phyloP scores from a whole-genome alignment of 2,329 filamentous ascomycete species.

The Clarireedia hainanense region DNA sequence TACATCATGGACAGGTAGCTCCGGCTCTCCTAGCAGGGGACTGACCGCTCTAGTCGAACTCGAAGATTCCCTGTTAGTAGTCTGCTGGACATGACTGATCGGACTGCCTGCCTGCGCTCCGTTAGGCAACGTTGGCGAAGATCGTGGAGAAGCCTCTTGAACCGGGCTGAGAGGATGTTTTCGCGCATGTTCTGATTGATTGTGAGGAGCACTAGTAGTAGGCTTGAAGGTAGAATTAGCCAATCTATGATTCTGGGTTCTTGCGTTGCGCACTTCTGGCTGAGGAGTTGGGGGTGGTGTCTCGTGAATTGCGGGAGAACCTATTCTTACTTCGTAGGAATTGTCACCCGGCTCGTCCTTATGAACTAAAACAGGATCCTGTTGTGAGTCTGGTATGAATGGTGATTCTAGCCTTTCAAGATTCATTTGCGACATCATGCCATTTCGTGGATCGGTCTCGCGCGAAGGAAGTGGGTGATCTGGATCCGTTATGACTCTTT shows the following conservation, averaged over 20 bases:
- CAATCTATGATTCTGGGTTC: conserved; percentile 6
- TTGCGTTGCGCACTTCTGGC: conserved; percentile 7
- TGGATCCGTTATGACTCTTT: conserved; percentile 22
- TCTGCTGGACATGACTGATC: conserved; percentile 22
- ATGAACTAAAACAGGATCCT: conserved; percentile 11
- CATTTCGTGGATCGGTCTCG: conserved; percentile 16
- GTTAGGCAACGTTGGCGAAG: not conserved
- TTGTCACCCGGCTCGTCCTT: conserved; percentile 6
- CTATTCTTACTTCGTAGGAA: conserved; percentile 19
- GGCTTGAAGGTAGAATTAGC: conserved; percentile 19
- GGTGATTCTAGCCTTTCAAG: conserved; percentile 5
- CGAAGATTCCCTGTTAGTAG: conserved; percentile 20
- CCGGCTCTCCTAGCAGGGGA: conserved; percentile 18
- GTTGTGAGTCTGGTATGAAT: conserved; percentile 25
- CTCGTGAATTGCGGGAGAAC: conserved; percentile 15
- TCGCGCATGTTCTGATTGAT: conserved; percentile 1
- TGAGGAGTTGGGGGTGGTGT: conserved; percentile 17
- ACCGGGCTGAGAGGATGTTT: conserved; percentile 11
- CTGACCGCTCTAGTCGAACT: conserved; percentile 25
- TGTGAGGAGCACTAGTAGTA: conserved; percentile 2
- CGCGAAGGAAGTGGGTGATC: conserved; percentile 26
- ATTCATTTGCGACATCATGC: not conserved
- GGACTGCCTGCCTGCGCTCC: conserved; percentile 17
- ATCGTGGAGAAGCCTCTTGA: conserved; percentile 6
- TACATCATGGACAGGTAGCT: conserved; percentile 7